Evolutionary conservation across 2,329 filamentous ascomycete genomes (phyloP).

Genomic region (Fusarium guadeloupense): DNA sequence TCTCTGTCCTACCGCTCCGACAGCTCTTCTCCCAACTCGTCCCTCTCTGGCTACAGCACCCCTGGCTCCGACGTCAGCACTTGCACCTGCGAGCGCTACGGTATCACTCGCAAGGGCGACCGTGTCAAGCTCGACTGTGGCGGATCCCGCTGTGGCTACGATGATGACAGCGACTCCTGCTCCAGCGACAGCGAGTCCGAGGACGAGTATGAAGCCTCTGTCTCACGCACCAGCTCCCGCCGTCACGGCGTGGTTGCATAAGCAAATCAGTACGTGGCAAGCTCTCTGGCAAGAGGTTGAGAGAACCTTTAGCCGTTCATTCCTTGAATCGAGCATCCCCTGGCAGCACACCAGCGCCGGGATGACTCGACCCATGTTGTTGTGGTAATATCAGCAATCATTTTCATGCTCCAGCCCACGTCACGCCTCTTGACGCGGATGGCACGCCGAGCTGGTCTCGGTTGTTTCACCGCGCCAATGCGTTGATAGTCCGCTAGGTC

Average conservation of each 20-base stretch:
- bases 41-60: conserved; percentile 80
- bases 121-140: conserved; percentile 97
- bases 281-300: conserved; percentile 35
- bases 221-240: conserved; percentile 63
- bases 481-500: conserved; percentile 56
- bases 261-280: conserved; percentile 35
- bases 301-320: conserved; percentile 49
- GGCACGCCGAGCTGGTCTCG: conserved; percentile 58
- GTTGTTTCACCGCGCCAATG: conserved; percentile 35
- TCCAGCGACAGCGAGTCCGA: conserved; percentile 74
- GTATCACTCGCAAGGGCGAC: conserved; percentile 91
- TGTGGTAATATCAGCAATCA: conserved; percentile 45
- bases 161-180: conserved; percentile 73
- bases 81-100: conserved; percentile 96
- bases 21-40: conserved; percentile 78
- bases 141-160: conserved; percentile 85
- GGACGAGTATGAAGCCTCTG: conserved; percentile 53
- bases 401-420: conserved; percentile 41
- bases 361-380: conserved; percentile 44
- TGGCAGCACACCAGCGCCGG: conserved; percentile 43
- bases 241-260: conserved; percentile 69
- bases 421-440: conserved; percentile 44
- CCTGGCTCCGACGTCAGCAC: conserved; percentile 77
- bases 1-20: conserved; percentile 77
- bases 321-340: conserved; percentile 44